Base-by-base conservation (phyloP, 2,329 filamentous ascomycete genomes). In the Cladophialophora bantiana region DNA sequence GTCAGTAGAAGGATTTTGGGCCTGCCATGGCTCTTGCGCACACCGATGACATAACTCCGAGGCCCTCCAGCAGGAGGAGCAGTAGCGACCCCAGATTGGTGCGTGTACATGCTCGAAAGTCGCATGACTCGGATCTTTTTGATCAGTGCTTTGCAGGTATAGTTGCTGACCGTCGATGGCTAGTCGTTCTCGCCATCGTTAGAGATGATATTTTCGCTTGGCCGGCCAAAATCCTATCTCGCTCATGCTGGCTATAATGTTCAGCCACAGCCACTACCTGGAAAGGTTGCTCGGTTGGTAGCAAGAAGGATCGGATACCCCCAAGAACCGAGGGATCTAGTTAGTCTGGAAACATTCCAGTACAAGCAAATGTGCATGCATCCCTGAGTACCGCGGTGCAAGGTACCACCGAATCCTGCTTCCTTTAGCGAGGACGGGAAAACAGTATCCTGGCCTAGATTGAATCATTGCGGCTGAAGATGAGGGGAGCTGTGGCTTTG, bases 21-120 rank as follows among this genome's bases (percentile, higher is more conserved):
- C 50, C 26, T 67, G 67, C 40, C 65, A 64, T 45, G 18, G 32
- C 13, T 20, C 55, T 61, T 61, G 48, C 35, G 48, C 59, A 61
- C 35, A 18, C 32, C 35, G 59, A 61, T 53, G 59, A 61, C 59
- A 61, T 53, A 61, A 50, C n/a, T 7, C 45, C 45, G 10, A 52
- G 45, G 31, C 40, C 18, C 31, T 31, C 15, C 38, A 18, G 15
- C 5, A 57, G 18, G 7, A 40, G 6, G 6, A 35, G 42, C 13
- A 34, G 38, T 35, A 34, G 32, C 57, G 45, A 59, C 40, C 57
- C 57, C 32, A 50, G 40, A 50, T 26, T 26, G 48, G 57, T 9
- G n/a, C 31, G 34, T 18, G 35, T 7, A 13, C 45, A 50, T 4
- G 9, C 45, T 50, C 7, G 7, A 45, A 35, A 20, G 40, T 50